Evolutionary conservation across 2,329 filamentous ascomycete genomes (phyloP).

Genomic region (Ophiostoma ulmi): DNA sequence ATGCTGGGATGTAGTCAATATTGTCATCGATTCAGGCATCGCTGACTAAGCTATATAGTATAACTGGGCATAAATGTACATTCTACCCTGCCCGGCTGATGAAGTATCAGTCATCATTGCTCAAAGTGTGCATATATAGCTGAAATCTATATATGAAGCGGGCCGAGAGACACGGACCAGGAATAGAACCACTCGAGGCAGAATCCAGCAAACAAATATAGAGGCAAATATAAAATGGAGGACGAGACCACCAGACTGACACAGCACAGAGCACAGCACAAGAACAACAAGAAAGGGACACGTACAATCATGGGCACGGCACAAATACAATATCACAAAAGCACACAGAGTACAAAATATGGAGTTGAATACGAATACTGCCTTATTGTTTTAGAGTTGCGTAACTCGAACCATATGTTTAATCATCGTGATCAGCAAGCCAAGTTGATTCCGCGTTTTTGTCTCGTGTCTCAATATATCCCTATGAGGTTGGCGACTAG

Average conservation of each 20-base stretch:
- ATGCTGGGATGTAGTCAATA: background rate
- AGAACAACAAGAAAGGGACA: background rate
- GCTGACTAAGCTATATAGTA: background rate
- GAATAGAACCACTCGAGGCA: background rate
- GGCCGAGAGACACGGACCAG: background rate
- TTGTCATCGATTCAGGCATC: background rate
- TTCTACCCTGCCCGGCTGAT: background rate
- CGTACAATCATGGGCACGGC: background rate
- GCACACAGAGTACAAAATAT: background rate
- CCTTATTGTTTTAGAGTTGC: conserved; percentile 7
- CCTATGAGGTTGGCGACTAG: background rate
- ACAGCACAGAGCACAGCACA: background rate
- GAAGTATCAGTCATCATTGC: background rate
- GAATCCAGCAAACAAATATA: background rate
- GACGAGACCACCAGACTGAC: background rate
- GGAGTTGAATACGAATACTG: background rate
- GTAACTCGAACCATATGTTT: background rate
- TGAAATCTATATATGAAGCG: background rate
- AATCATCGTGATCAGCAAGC: background rate
- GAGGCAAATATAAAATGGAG: background rate
- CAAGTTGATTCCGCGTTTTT: background rate
- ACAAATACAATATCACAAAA: background rate
- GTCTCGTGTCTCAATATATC: background rate
- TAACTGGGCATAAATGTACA: background rate
- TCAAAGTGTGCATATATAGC: background rate